A percentile compares a stretch with the other conserved stretches of the same genome.
phyloP scores from a whole-genome alignment of 768 basidiomycete species.

The Aureoboletus auriporus region DNA sequence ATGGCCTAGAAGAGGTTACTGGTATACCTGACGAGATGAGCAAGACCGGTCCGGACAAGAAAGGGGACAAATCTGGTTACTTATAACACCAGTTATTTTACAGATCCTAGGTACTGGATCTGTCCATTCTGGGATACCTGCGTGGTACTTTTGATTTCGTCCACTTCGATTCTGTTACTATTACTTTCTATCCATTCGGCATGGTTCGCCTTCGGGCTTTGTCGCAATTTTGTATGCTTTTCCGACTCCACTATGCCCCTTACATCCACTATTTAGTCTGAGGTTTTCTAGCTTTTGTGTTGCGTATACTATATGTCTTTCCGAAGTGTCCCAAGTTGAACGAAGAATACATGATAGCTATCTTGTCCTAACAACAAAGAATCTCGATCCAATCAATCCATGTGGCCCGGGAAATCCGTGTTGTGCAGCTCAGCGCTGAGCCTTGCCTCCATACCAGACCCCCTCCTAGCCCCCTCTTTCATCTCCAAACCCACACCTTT shows the following conservation, averaged over 20 bases:
- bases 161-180: neutral
- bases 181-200: neutral
- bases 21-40: slow-evolving; percentile 35
- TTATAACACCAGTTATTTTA: slow-evolving; percentile 15
- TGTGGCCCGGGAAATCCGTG: neutral
- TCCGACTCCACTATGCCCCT: too few species aligned
- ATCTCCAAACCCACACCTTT: slow-evolving; percentile 43
- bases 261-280: too few species aligned
- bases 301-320: too few species aligned
- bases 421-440: slow-evolving; percentile 18
- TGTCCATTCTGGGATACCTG: neutral
- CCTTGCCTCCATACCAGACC: slow-evolving; percentile 46
- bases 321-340: too few species aligned
- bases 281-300: too few species aligned
- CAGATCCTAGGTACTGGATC: neutral
- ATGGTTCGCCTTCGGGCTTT: neutral
- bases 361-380: neutral
- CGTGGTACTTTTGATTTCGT: neutral
- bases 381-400: too few species aligned
- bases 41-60: slow-evolving; percentile 34
- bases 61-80: slow-evolving; percentile 25
- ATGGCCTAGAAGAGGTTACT: slow-evolving; percentile 17
- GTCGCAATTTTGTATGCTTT: neutral
- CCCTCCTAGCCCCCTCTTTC: slow-evolving; percentile 34
- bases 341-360: too few species aligned